These are phyloP conservation scores for Fistulifera solaris DNA, from an alignment of 108 stramenopile species.

Conservation along the genomic window DNA sequence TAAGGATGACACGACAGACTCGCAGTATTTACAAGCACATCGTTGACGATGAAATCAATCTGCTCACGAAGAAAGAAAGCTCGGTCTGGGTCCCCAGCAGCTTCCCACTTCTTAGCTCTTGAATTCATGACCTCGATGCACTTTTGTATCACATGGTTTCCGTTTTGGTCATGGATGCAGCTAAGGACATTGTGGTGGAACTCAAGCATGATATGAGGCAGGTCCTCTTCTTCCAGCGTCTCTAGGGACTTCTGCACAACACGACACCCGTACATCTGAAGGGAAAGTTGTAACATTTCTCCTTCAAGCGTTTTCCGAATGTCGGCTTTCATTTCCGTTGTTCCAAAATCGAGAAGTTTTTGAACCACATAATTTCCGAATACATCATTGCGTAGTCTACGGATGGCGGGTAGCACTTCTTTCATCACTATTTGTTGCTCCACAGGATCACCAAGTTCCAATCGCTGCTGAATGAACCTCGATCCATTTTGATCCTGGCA, in stretches of 20 bases:
- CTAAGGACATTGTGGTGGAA: conserved; percentile 81
- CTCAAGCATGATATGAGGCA: conserved; percentile 71
- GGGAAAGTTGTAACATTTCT: conserved; percentile 72
- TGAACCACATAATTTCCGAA: conserved; percentile 97
- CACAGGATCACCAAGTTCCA: conserved; percentile 76
- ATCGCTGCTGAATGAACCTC: conserved; percentile 91
- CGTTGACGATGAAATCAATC: conserved; percentile 89
- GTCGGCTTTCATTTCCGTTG: conserved; percentile 57
- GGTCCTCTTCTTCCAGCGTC: conserved; percentile 57
- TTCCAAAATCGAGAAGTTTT: conserved; percentile 91
- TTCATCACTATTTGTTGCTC: conserved; percentile 75
- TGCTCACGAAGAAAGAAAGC: conserved; percentile 43
- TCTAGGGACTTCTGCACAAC: conserved; percentile 93
- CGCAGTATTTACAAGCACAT: conserved; percentile 75
- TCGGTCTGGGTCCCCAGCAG: conserved; percentile 28
- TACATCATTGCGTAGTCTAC: conserved; percentile 73
- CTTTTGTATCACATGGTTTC: conserved; percentile 97
- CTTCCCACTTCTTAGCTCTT: conserved; percentile 32
- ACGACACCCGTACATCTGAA: conserved; percentile 94
- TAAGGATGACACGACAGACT: conserved; percentile 90
- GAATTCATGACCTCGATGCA: conserved; percentile 82
- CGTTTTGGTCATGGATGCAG: conserved; percentile 95
- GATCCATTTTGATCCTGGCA: conserved; percentile 98
- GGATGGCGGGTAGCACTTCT: conserved; percentile 77
- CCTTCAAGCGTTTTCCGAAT: conserved; percentile 55